A percentile compares a stretch with the other conserved stretches of the same genome.
phyloP scores from a whole-genome alignment of 2,329 filamentous ascomycete genomes.

The Epichloe elymi region DNA sequence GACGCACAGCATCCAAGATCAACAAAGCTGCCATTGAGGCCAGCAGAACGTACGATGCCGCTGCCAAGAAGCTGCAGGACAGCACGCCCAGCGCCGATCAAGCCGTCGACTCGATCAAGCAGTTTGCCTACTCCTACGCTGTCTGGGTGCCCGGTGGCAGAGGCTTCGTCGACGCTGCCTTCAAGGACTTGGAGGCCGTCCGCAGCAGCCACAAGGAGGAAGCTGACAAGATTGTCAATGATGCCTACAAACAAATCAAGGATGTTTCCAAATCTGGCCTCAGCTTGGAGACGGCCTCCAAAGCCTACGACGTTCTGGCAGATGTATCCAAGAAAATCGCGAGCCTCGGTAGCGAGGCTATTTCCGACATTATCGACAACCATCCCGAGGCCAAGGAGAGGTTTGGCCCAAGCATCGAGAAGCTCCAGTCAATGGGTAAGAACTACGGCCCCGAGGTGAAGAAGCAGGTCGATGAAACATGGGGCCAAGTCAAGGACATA shows the following conservation, averaged over 20 bases:
- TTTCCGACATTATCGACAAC: conserved; percentile 54
- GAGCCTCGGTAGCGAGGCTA: conserved; percentile 48
- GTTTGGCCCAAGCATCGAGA: conserved; percentile 52
- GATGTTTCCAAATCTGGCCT: conserved; percentile 45
- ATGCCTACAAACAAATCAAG: conserved; percentile 56
- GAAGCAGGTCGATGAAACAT: conserved; percentile 62
- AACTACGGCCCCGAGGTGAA: conserved; percentile 63
- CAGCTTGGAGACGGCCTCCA: conserved; percentile 46
- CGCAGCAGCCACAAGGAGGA: conserved; percentile 55
- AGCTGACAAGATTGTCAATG: conserved; percentile 52
- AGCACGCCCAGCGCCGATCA: conserved; percentile 53
- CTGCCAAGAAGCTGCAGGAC: conserved; percentile 46
- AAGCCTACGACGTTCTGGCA: conserved; percentile 48
- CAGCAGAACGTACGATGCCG: conserved; percentile 45
- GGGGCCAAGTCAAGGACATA: conserved; percentile 51
- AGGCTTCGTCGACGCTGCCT: conserved; percentile 53
- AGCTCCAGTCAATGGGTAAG: conserved; percentile 56
- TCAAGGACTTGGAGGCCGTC: conserved; percentile 57
- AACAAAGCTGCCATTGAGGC: conserved; percentile 40
- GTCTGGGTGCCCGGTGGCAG: conserved; percentile 59
- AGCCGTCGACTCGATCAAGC: conserved; percentile 51
- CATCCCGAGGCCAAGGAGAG: conserved; percentile 63
- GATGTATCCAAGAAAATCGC: conserved; percentile 48
- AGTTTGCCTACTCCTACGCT: conserved; percentile 55
- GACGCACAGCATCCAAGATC: conserved; percentile 26